Evolutionary conservation across 108 stramenopile species (phyloP).

Genomic region (Fragilaria crotonensis): DNA sequence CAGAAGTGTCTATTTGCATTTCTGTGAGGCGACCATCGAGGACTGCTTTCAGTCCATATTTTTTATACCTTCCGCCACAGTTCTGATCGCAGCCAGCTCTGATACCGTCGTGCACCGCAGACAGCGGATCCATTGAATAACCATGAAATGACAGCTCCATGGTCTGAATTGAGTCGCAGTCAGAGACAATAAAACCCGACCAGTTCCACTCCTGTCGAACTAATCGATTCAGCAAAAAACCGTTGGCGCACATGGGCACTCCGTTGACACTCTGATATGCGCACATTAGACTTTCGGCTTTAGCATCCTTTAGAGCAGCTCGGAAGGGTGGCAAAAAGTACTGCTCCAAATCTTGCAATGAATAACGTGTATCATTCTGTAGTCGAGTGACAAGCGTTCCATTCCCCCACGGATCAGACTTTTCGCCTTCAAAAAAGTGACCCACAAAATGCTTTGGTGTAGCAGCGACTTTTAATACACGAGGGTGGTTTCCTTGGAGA

Average conservation of each 20-base stretch:
- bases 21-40: conserved; percentile 17
- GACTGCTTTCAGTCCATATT: conserved; percentile 16
- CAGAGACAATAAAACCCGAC: conserved; percentile 53
- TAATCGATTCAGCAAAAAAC: conserved; percentile 21
- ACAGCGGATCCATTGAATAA: conserved; percentile 14
- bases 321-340: background rate
- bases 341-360: background rate
- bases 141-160: conserved; percentile 43
- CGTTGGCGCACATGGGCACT: conserved; percentile 52
- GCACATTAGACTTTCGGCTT: conserved; percentile 36
- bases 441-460: conserved; percentile 2
- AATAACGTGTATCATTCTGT: background rate
- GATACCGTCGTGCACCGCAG: conserved; percentile 19
- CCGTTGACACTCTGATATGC: conserved; percentile 77
- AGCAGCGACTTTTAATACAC: background rate
- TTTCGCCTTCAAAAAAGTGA: background rate
- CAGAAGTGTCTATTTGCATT: conserved; percentile 21
- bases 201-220: conserved; percentile 47
- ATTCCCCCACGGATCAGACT: background rate
- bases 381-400: background rate
- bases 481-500: conserved; percentile 1
- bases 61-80: conserved; percentile 27
- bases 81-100: conserved; percentile 41
- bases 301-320: background rate
- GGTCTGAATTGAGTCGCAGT: conserved; percentile 28